Evolutionary conservation across 2,329 filamentous ascomycete genomes (phyloP).

Genomic region (Aspergillus caelatus): DNA sequence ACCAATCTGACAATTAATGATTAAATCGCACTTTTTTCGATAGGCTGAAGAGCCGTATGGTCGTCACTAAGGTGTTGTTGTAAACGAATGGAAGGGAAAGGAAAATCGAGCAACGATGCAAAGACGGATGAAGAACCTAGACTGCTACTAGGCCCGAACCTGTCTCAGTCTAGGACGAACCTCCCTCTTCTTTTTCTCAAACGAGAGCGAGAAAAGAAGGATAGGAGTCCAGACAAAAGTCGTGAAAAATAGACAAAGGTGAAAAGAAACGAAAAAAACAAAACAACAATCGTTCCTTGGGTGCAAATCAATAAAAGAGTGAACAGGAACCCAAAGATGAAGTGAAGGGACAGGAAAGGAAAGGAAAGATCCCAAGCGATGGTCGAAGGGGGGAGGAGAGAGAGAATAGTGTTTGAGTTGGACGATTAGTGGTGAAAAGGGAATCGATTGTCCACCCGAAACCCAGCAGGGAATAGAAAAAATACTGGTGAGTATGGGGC

Average conservation of each 20-base stretch:
- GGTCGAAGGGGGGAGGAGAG: slow-evolving; percentile 34
- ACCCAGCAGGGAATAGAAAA: slow-evolving; percentile 22
- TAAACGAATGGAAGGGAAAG: slow-evolving; percentile 27
- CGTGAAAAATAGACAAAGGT: slow-evolving; percentile 17
- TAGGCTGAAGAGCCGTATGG: slow-evolving; percentile 9
- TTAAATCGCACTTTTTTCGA: slow-evolving; percentile 4
- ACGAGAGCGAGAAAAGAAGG: slow-evolving; percentile 29
- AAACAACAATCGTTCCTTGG: slow-evolving; percentile 2
- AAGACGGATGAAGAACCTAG: neutral
- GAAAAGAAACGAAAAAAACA: slow-evolving; percentile 21
- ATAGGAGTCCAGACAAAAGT: slow-evolving; percentile 20
- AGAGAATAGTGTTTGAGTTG: slow-evolving; percentile 26
- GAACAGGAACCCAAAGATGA: slow-evolving; percentile 19
- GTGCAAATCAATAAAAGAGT: slow-evolving; percentile 22
- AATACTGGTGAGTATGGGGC: slow-evolving; percentile 21
- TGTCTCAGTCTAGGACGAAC: slow-evolving; percentile 17
- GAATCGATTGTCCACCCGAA: slow-evolving; percentile 27
- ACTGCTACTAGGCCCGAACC: slow-evolving; percentile 15
- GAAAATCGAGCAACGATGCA: neutral
- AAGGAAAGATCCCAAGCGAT: slow-evolving; percentile 24
- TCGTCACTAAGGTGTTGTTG: slow-evolving; percentile 9
- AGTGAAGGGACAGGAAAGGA: slow-evolving; percentile 22
- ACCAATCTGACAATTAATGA: neutral
- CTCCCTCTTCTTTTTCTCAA: slow-evolving; percentile 32
- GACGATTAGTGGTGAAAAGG: slow-evolving; percentile 28